These are phyloP conservation scores for Sclerotinia borealis DNA, from an alignment of 2,329 filamentous ascomycete species.

Conservation along the genomic window DNA sequence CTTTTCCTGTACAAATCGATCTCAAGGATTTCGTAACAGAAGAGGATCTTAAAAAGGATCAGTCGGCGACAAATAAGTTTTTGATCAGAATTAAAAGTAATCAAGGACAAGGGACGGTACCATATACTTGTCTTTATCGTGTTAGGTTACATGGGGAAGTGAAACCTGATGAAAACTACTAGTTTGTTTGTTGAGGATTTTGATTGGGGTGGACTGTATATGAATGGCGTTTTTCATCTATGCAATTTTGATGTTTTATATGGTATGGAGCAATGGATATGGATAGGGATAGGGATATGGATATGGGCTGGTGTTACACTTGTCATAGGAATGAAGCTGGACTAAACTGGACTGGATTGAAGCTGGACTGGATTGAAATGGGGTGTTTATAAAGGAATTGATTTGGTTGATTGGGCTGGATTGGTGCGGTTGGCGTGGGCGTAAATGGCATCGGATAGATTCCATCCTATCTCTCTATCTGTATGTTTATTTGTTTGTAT, in stretches of 20 bases:
- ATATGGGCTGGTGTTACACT: background rate
- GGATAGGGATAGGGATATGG: background rate
- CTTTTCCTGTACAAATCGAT: constrained; percentile 48
- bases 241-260: background rate
- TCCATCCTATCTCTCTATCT: no score
- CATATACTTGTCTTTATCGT: constrained; percentile 62
- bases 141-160: constrained; percentile 48
- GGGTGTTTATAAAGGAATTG: no score
- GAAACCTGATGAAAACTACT: background rate
- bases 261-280: background rate
- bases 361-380: background rate
- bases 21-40: constrained; percentile 37
- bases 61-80: constrained; percentile 43
- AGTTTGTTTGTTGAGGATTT: background rate
- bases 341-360: background rate
- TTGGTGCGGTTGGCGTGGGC: background rate
- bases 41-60: constrained; percentile 13
- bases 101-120: constrained; percentile 42
- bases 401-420: background rate
- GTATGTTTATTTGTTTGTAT: no score
- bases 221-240: background rate
- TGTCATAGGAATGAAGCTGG: background rate
- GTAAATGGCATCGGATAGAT: no score
- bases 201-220: background rate
- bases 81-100: constrained; percentile 52